Evolutionary conservation across 2,329 filamentous ascomycete species (phyloP), one percentile per base, ranked within the genome.

Genomic region (Aureobasidium sp.): DNA sequence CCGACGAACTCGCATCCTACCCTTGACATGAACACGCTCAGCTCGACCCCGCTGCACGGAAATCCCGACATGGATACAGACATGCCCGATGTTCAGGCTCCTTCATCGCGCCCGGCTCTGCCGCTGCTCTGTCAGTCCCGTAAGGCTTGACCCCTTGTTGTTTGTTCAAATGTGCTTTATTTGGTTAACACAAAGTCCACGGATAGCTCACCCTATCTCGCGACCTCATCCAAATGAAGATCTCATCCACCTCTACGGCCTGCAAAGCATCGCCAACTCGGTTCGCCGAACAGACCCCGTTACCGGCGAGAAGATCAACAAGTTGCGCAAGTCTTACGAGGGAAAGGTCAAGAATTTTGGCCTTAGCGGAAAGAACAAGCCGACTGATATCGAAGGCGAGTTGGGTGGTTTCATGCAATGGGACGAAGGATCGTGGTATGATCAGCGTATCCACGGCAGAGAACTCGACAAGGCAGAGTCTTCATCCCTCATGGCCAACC

Each of bases 281-380:
- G 83, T 87, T 65, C 83, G 81, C 63, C 77, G 85, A 59, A 79
- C 76, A 54, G 83, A 87, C 70, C 82, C 83, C 16, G 71, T 77
- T 25, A 86, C 83, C n/a, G 84, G 84, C 63, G 83, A 86, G 69
- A 87, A 87, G 74, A 86, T 79, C 64, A 80, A 86, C 72, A 82
- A 83, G 69, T 75, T 87, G 45, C 77, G 85, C 42, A 82, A 82
- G 67, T 80, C 78, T 37, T 83, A 82, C 67, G 79, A 81, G 67
- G 77, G 77, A 53, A 80, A 82, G 65, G 77, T 81, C 63, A 81
- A 80, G 67, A 71, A 71, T 42, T 69, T 82, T 62, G 73, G 75
- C 47, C 74, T 81, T 16, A 74, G 77, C 30, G 80, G 80, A 52
- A 77, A 77, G 65, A 77, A 78, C 62, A 81, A 81, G 68, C 72